Conservation (phyloP, 148 eudicot species). For the Arctostaphylos glauca region DNA sequence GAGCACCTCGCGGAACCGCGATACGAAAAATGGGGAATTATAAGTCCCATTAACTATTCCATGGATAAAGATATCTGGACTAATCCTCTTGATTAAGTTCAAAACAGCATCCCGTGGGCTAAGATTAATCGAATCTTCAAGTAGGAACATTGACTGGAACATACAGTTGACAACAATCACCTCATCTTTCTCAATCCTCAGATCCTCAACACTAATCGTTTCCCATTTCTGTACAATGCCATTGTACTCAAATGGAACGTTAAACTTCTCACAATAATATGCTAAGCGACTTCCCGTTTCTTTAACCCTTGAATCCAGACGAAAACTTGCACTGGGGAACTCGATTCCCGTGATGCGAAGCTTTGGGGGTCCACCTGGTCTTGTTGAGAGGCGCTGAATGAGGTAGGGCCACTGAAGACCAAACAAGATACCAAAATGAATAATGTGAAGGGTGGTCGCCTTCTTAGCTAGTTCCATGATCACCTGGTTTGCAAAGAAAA, state of each 20-base stretch:
- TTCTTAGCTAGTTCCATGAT: constrained; percentile 30
- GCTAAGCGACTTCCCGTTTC: constrained; percentile 49
- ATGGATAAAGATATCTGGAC: constrained; percentile 39
- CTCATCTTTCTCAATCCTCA: constrained; percentile 29
- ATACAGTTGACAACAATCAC: constrained; percentile 36
- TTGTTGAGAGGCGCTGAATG: constrained; percentile 42
- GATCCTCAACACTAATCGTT: constrained; percentile 35
- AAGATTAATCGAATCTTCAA: constrained; percentile 38
- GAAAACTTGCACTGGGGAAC: constrained; percentile 48
- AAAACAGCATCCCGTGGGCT: constrained; percentile 28
- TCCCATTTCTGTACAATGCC: constrained; percentile 54
- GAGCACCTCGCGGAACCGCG: constrained; percentile 51
- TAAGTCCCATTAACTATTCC: constrained; percentile 42
- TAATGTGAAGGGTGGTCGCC: constrained; percentile 38
- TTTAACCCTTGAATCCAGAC: constrained; percentile 50
- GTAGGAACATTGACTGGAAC: constrained; percentile 44
- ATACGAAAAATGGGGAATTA: constrained; percentile 53
- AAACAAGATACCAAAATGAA: constrained; percentile 49
- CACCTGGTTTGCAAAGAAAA: constrained; percentile 37
- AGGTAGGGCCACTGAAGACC: constrained; percentile 77
- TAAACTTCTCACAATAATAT: constrained; percentile 42
- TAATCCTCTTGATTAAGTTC: constrained; percentile 17
- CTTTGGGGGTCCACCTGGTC: constrained; percentile 51
- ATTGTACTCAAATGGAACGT: constrained; percentile 49
- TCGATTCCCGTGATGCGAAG: constrained; percentile 58